Evolutionary conservation across 2,329 filamentous ascomycete species (phyloP), one percentile per base, ranked within the genome.

Genomic region (Pseudogymnoascus sp.): DNA sequence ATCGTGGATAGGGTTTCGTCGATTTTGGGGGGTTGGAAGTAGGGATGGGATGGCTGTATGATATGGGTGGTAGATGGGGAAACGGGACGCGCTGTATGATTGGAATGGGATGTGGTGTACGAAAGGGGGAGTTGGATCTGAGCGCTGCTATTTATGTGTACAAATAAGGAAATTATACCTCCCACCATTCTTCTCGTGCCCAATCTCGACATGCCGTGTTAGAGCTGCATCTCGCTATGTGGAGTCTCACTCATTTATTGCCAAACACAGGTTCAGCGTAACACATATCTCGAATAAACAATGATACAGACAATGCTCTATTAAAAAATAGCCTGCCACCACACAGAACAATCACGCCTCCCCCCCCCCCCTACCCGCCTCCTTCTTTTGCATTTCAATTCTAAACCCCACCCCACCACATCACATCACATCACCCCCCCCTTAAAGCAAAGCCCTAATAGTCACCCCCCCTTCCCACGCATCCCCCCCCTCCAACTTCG

Each of bases 401-500:
- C 44, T 53, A 53, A 53, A 16, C 28, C 8, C 6, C 6, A 28
- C 31, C 31, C 31, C 4, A 33, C 31, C 28, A 53, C 28, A 65
- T 56, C 47, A 53, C 23, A 37, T 47, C 6, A 1, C 11, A 44
- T 44, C 42, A 12, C 12, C 14, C 31, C 31, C 31, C 10, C 8
- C 11, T 10, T 53, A 53, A 53, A 65, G 62, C 47, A 53, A 33
- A 37, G 63, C 63, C 62, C 61, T 74, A 66, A 86, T 83, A 4
- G 79, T 81, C 76, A 86, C 84, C 12, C 82, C 82, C 5, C 84
- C 85, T 73, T 87, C 82, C 70, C 84, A 85, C 1, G 82, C 80
- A 69, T 88, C 85, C 1, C 91, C 91, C 53, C 87, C 85, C 74
- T 97, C 94, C 68, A 97, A 79, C 69, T 86, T 90, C 77, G 89